These are phyloP conservation scores for Colletotrichum coccodes DNA, from an alignment of 2,329 filamentous ascomycete species.

Conservation along the genomic window DNA sequence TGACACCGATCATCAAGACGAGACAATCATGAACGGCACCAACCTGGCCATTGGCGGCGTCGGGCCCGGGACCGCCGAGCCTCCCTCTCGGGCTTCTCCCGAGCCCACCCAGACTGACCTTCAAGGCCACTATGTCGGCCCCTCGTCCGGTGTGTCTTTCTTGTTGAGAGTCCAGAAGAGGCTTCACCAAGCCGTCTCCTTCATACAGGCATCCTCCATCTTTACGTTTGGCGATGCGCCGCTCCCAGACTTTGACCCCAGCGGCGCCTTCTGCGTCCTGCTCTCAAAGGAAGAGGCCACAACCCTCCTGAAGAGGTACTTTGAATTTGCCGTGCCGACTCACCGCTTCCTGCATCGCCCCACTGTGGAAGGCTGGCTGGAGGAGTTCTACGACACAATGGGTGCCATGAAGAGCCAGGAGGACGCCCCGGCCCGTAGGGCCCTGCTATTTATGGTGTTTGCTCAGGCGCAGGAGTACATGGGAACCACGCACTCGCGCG, in stretches of 20 bases:
- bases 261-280: slow-evolving; percentile 48
- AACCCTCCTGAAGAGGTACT: slow-evolving; percentile 59
- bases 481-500: slow-evolving; percentile 9
- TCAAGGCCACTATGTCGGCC: slow-evolving; percentile 45
- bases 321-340: slow-evolving; percentile 66
- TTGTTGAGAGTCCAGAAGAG: slow-evolving; percentile 43
- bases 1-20: slow-evolving; percentile 2
- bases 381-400: slow-evolving; percentile 50
- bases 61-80: slow-evolving; percentile 44
- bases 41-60: background rate
- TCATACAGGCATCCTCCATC: slow-evolving; percentile 52
- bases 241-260: slow-evolving; percentile 50
- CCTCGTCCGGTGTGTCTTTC: slow-evolving; percentile 44
- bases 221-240: slow-evolving; percentile 63
- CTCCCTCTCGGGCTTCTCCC: slow-evolving; percentile 54
- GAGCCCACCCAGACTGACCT: slow-evolving; percentile 43
- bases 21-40: slow-evolving; percentile 17
- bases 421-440: slow-evolving; percentile 44
- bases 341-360: slow-evolving; percentile 65
- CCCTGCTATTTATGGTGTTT: slow-evolving; percentile 60
- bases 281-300: slow-evolving; percentile 48
- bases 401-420: slow-evolving; percentile 40
- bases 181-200: slow-evolving; percentile 35
- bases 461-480: slow-evolving; percentile 59
- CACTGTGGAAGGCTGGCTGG: slow-evolving; percentile 59